A percentile compares a stretch with the other conserved stretches of the same genome.
Conservation (phyloP, 352 stramenopile genomes). For the Globisporangium solare region DNA sequence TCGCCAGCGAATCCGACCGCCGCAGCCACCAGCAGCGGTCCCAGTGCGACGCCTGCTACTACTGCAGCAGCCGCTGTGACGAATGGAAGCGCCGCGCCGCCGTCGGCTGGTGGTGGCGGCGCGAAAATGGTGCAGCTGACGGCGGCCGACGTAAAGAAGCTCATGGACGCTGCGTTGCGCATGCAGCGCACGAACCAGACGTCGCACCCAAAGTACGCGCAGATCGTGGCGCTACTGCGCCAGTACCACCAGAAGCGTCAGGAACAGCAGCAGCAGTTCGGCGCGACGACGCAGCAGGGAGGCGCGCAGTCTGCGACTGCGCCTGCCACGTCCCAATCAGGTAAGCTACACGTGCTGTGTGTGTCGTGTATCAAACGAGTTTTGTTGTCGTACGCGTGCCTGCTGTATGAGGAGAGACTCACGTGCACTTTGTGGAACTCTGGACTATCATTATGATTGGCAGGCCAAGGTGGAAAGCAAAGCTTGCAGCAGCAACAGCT, state of each 20-base stretch:
- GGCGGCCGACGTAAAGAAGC: constrained; percentile 68
- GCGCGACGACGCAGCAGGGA: constrained; percentile 2
- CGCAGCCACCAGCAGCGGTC: no score
- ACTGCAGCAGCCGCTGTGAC: neutral
- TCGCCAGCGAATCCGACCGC: no score
- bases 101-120: neutral
- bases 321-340: constrained; percentile 1
- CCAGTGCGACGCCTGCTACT: neutral
- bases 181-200: constrained; percentile 80
- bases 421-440: neutral
- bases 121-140: constrained; percentile 36
- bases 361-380: neutral
- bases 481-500: constrained; percentile 9
- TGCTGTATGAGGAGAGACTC: neutral
- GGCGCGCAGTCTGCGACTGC: neutral
- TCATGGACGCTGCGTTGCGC: constrained; percentile 79
- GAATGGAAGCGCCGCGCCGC: neutral
- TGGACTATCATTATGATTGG: neutral
- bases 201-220: constrained; percentile 77
- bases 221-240: constrained; percentile 73
- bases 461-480: constrained; percentile 1
- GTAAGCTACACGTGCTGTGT: neutral
- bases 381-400: neutral
- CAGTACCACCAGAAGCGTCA: constrained; percentile 60
- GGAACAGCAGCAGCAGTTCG: constrained; percentile 21